Evolutionary conservation across 768 basidiomycete genomes (phyloP).

Genomic region (Pleurotus tuber-regium): DNA sequence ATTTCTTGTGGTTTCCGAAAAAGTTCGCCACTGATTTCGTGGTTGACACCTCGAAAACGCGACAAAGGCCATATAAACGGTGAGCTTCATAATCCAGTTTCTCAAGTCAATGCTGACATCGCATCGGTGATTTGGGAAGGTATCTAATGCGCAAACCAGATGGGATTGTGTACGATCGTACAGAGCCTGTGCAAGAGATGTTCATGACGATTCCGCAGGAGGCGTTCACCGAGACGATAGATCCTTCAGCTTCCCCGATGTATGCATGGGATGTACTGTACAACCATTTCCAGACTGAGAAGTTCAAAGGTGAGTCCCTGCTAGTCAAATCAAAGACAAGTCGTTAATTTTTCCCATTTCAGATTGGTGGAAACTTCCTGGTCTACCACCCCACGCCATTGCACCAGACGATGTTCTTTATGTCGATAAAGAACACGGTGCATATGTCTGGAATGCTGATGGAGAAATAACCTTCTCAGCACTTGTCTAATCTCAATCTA

Average conservation of each 20-base stretch:
- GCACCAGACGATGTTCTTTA: background rate
- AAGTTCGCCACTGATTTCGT: slow-evolving; percentile 1
- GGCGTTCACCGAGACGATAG: background rate
- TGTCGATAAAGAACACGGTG: slow-evolving; percentile 1
- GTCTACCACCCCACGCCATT: background rate
- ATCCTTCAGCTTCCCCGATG: background rate
- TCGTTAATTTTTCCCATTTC: too few species aligned
- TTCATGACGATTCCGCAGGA: background rate
- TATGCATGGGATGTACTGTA: slow-evolving; percentile 8
- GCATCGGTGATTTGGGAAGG: background rate
- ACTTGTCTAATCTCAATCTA: background rate
- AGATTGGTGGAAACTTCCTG: slow-evolving; percentile 8
- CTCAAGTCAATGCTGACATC: background rate
- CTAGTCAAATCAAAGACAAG: too few species aligned
- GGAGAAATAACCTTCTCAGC: background rate
- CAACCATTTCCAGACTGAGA: slow-evolving; percentile 12
- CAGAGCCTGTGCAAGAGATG: background rate
- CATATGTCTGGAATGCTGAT: background rate
- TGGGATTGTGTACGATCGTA: background rate
- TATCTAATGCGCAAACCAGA: slow-evolving; percentile 4
- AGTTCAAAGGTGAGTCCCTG: slow-evolving; percentile 2
- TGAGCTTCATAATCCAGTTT: background rate
- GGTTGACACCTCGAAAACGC: background rate
- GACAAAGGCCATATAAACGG: slow-evolving; percentile 1
- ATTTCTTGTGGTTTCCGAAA: slow-evolving; percentile 5